Evolutionary conservation across 2,329 filamentous ascomycete genomes (phyloP), one percentile per base, ranked within the genome.

Genomic region (Shiraia bambusicola): DNA sequence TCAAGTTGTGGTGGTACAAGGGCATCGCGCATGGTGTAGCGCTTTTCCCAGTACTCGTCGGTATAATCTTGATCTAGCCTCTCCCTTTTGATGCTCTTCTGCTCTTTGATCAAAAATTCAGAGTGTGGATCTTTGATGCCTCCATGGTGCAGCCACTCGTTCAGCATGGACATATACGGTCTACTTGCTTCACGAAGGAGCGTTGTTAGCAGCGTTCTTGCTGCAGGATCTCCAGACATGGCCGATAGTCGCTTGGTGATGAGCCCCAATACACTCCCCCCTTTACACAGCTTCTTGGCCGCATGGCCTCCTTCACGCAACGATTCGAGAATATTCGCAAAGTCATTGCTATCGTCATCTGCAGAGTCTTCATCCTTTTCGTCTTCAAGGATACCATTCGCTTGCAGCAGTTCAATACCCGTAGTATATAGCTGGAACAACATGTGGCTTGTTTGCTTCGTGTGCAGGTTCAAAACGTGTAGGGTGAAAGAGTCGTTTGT

Each of bases 41-140:
- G 81, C 62, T 95, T 89, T 67, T 98, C 93, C 93, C 93, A 98
- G 69, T 98, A 98, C 62, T 98, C 93, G 66, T 98, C 93, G 0
- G 92, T 98, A 61, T 97, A 98, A 67, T 98, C 93, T 63, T 95
- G 86, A 62, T 97, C 90, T 2, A 98, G 74, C 45, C 88, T 81
- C 66, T 97, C 93, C 28, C 93, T 82, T 44, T 86, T 86, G 57
- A 98, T 96, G 61, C 91, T 95, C 69, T 92, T 94, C 58, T 95
- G 89, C 67, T 97, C 93, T 63, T 94, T 94, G 62, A 98, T 84
- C 38, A 98, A 73, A 56, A 98, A 98, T 67, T 98, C 93, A 1
- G 84, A 81, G 66, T 97, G 92, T 0, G 91, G 89, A 65, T 98
- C 93, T 60, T 87, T 88, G 67, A 98, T 97, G 34, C 86, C 89